phyloP scores from a whole-genome alignment of 345 rosid species.

The Schrenkiella parvula region DNA sequence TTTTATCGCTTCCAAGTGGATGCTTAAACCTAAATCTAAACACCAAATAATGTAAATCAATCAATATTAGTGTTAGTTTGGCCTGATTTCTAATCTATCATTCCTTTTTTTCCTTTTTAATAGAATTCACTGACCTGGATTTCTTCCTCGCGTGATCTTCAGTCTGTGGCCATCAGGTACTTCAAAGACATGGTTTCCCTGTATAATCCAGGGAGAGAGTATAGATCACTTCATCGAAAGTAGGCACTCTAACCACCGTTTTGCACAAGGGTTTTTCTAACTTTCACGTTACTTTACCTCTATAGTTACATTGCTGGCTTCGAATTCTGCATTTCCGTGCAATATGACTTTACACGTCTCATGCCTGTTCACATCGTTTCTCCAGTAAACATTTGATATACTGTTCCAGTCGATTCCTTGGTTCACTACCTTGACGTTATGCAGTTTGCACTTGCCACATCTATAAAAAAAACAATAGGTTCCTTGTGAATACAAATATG shows the following conservation, averaged over 20 bases:
- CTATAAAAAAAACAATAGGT: conserved; percentile 33
- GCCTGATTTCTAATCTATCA: not conserved
- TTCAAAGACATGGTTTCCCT: conserved; percentile 86
- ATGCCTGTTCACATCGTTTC: conserved; percentile 62
- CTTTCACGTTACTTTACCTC: conserved; percentile 41
- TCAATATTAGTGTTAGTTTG: not conserved
- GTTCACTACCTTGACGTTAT: conserved; percentile 68
- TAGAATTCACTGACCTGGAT: conserved; percentile 44
- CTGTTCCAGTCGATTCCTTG: conserved; percentile 78
- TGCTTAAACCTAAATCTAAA: conserved; percentile 42
- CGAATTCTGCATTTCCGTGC: conserved; percentile 92
- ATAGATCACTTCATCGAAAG: not conserved
- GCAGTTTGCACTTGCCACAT: conserved; percentile 82
- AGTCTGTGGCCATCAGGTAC: conserved; percentile 77
- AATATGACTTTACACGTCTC: conserved; percentile 66
- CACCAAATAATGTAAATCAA: not conserved
- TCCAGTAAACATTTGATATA: conserved; percentile 76
- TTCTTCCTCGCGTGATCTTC: conserved; percentile 58
- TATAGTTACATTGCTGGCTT: conserved; percentile 66
- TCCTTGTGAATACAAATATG: not conserved
- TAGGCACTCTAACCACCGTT: not conserved
- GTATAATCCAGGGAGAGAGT: conserved; percentile 10
- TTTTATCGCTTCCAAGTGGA: conserved; percentile 50
- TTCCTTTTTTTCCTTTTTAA: not conserved
- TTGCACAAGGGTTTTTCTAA: not conserved